A percentile compares a stretch with the other conserved stretches of the same genome.
Evolutionary conservation across 2,329 filamentous ascomycete species (phyloP).

Genomic region (Delphinella strobiligena): DNA sequence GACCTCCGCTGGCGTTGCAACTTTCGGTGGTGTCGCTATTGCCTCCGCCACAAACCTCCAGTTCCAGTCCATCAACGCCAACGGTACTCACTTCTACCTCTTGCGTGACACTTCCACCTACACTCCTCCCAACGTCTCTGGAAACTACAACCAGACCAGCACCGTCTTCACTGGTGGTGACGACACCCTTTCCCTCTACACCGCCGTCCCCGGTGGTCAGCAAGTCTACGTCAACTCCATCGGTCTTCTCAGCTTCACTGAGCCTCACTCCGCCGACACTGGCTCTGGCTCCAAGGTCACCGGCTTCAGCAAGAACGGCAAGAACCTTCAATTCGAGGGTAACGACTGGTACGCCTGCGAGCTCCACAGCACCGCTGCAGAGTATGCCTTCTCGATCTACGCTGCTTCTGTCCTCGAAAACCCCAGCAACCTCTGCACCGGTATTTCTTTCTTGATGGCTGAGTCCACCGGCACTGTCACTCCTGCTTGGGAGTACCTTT

Average conservation of each 20-base stretch:
- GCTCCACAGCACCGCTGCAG: too few species aligned
- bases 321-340: constrained; percentile 9
- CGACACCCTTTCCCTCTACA: constrained; percentile 9
- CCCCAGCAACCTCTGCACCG: too few species aligned
- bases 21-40: constrained; percentile 13
- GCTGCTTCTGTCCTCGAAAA: too few species aligned
- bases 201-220: constrained; percentile 9
- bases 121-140: constrained; percentile 5
- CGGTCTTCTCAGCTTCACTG: constrained; percentile 6
- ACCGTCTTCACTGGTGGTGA: constrained; percentile 11
- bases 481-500: too few species aligned
- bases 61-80: constrained; percentile 12
- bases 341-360: constrained; percentile 8
- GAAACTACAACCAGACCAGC: constrained; percentile 9
- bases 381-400: too few species aligned
- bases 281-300: constrained; percentile 1
- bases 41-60: constrained; percentile 12
- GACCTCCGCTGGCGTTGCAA: neutral
- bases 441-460: too few species aligned
- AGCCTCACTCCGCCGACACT: constrained; percentile 7
- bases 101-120: constrained; percentile 4
- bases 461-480: too few species aligned
- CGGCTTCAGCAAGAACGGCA: constrained; percentile 9
- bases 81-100: constrained; percentile 6
- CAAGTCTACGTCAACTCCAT: constrained; percentile 8